Evolutionary conservation across 2,329 filamentous ascomycete genomes (phyloP).

Genomic region (Aspergillus sp.): DNA sequence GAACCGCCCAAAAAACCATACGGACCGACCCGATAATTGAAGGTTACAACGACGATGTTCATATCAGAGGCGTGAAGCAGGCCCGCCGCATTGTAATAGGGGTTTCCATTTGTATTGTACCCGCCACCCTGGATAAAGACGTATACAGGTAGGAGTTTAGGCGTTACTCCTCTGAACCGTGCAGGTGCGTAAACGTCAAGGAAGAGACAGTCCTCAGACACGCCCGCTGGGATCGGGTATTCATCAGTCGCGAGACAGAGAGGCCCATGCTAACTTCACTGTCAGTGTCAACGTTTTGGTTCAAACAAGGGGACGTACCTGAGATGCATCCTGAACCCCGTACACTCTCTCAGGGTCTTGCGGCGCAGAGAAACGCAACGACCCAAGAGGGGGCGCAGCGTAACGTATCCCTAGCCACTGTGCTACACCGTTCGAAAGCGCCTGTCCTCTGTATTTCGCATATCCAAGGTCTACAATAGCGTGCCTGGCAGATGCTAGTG

Average conservation of each 20-base stretch:
- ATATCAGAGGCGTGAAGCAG: slow-evolving; percentile 60
- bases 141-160: slow-evolving; percentile 61
- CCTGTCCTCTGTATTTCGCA: slow-evolving; percentile 61
- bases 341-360: slow-evolving; percentile 55
- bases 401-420: slow-evolving; percentile 76
- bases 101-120: slow-evolving; percentile 59
- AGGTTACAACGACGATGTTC: slow-evolving; percentile 66
- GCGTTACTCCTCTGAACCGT: slow-evolving; percentile 32
- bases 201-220: slow-evolving; percentile 44
- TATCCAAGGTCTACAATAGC: slow-evolving; percentile 64
- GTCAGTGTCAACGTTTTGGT: slow-evolving; percentile 6
- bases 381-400: slow-evolving; percentile 66
- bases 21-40: slow-evolving; percentile 75
- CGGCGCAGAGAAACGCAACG: slow-evolving; percentile 67
- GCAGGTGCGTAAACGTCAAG: slow-evolving; percentile 43
- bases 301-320: slow-evolving; percentile 40
- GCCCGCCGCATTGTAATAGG: slow-evolving; percentile 61
- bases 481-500: slow-evolving; percentile 25
- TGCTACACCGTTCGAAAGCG: slow-evolving; percentile 58
- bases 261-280: slow-evolving; percentile 34
- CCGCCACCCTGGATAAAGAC: slow-evolving; percentile 63
- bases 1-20: slow-evolving; percentile 69
- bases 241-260: slow-evolving; percentile 68
- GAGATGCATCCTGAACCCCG: slow-evolving; percentile 54
- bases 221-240: slow-evolving; percentile 58